Conservation (phyloP, 345 rosid genomes). For the Punica granatum region DNA sequence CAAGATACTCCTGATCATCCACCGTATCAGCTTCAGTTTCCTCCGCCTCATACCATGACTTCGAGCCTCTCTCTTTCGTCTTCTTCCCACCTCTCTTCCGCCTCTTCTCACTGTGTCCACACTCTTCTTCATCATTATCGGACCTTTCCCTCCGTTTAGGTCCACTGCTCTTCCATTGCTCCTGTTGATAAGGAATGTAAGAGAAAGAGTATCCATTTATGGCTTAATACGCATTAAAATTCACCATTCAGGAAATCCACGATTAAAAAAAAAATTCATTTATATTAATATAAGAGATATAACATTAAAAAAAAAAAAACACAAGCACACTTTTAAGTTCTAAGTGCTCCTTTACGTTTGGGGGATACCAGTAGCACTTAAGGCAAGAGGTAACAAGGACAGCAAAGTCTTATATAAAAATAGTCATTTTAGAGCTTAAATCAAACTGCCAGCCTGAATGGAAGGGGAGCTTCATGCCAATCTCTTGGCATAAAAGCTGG, state of each 20-base stretch:
- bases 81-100: conserved; percentile 87
- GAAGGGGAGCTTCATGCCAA: too few relatives aligned
- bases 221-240: not conserved
- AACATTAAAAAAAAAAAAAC: too few relatives aligned
- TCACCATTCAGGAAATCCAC: not conserved
- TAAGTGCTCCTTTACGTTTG: too few relatives aligned
- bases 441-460: too few relatives aligned
- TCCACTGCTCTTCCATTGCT: conserved; percentile 89
- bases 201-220: not conserved
- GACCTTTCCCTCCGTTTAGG: conserved; percentile 78
- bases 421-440: too few relatives aligned
- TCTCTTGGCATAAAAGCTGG: too few relatives aligned
- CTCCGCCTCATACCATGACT: conserved; percentile 59
- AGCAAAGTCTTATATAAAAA: too few relatives aligned
- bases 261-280: not conserved
- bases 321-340: too few relatives aligned
- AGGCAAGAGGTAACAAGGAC: too few relatives aligned
- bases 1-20: conserved; percentile 67
- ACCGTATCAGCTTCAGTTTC: conserved; percentile 57
- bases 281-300: not conserved
- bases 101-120: conserved; percentile 76
- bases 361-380: too few relatives aligned
- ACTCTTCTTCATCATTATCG: conserved; percentile 76
- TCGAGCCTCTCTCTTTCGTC: conserved; percentile 79
- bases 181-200: conserved; percentile 37